Base-by-base conservation (phyloP, 2,329 filamentous ascomycete species). In the Gaeumannomyces tritici region DNA sequence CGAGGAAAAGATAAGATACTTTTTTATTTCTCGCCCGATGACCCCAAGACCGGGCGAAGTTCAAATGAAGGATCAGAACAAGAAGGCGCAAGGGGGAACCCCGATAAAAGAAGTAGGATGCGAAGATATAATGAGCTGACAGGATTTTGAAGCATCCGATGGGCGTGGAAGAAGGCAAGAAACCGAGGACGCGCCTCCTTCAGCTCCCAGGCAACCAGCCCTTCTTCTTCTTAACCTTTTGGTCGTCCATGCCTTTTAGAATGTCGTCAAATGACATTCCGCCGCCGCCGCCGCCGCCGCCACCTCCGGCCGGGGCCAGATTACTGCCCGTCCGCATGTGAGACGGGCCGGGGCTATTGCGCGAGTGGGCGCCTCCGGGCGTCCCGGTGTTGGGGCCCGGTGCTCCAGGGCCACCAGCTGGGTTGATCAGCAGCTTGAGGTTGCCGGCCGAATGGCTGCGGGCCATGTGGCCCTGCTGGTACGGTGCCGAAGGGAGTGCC, bases 201-300 rank as follows among this genome's bases (percentile, higher is more conserved):
- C 15, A 55, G 24, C 29, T 27, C 24, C 51, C 51, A 61, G 60
- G 60, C 54, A 61, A 24, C 60, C 60, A 70, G 12, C 62, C 65
- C 61, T 69, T 69, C 68, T 72, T 73, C 66, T 71, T 70, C 64
- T 70, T 69, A 62, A 67, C 67, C 66, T 69, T 65, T 35, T 67
- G 66, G 56, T 64, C 62, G 60, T 73, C 70, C 68, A 75, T 73
- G 62, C 68, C 71, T 66, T 73, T 70, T 61, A 75, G 66, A 26
- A 75, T 75, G 62, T 72, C 70, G 57, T 75, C 73, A 66, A 75
- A 75, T 29, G 73, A 73, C 65, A 69, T 72, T 1, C 66, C 69
- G 1, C 60, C 62, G n/a, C 55, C 62, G 28, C 29, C 29, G 7
- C 29, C 29, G 31, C 57, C 59, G 21, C 35, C 15, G 27, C 35